A percentile compares a stretch with the other conserved stretches of the same genome.
These are phyloP conservation scores for Cytospora chrysosperma DNA, from an alignment of 2,329 filamentous ascomycete species.

Conservation along the genomic window DNA sequence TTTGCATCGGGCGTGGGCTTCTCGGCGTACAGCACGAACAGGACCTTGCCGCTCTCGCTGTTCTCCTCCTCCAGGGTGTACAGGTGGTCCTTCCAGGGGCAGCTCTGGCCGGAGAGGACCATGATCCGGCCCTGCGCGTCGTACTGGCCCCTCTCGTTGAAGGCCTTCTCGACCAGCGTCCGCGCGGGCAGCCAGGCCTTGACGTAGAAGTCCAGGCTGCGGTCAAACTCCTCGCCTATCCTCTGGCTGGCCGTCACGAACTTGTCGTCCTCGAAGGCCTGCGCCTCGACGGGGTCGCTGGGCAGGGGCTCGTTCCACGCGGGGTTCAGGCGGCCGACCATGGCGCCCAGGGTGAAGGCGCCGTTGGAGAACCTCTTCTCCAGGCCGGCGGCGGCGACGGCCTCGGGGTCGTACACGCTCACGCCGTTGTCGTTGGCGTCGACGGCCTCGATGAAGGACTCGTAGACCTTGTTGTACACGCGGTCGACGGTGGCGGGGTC, in stretches of 20 bases:
- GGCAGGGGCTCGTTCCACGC: constrained; percentile 70
- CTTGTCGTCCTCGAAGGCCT: constrained; percentile 75
- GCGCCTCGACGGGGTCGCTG: constrained; percentile 55
- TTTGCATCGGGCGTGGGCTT: constrained; percentile 71
- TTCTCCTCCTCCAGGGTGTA: constrained; percentile 76
- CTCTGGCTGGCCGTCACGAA: constrained; percentile 77
- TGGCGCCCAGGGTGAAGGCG: constrained; percentile 78
- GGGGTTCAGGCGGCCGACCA: constrained; percentile 78
- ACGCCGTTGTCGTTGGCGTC: constrained; percentile 98
- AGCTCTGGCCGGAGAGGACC: constrained; percentile 72
- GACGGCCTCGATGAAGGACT: constrained; percentile 89
- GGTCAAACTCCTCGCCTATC: constrained; percentile 85
- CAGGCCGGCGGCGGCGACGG: constrained; percentile 67
- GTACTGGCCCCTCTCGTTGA: constrained; percentile 63
- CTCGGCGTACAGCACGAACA: constrained; percentile 93
- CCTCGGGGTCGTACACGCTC: constrained; percentile 72
- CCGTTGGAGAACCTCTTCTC: constrained; percentile 81
- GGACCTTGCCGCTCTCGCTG: constrained; percentile 54
- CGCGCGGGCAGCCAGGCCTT: constrained; percentile 85
- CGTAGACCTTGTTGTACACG: constrained; percentile 86
- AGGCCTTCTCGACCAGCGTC: constrained; percentile 73
- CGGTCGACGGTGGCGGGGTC: constrained; percentile 68
- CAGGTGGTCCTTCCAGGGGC: constrained; percentile 96
- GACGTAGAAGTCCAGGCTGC: constrained; percentile 74
- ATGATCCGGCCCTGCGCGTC: constrained; percentile 77